These are phyloP conservation scores for Mrakia hoshinonis DNA, from an alignment of 768 basidiomycete genomes.

Conservation along the genomic window DNA sequence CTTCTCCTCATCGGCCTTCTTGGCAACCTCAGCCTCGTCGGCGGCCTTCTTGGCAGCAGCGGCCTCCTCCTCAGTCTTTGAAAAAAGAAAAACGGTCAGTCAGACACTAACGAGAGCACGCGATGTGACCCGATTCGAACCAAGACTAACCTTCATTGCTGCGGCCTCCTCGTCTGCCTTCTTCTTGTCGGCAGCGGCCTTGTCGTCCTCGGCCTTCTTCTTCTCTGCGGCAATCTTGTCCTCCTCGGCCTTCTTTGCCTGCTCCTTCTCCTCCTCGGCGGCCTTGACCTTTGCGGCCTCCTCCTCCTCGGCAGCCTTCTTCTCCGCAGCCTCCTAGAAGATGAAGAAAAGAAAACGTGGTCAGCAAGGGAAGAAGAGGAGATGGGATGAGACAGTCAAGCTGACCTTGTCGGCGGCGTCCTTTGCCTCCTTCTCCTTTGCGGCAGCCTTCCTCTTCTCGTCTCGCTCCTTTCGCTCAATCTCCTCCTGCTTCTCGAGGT, in stretches of 20 bases:
- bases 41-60: conserved; percentile 8
- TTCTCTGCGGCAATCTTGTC: conserved; percentile 32
- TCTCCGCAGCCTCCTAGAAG: conserved; percentile 11
- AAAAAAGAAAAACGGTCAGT: not conserved
- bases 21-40: conserved; percentile 30
- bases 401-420: conserved; percentile 21
- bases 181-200: conserved; percentile 19
- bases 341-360: not conserved
- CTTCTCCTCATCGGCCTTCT: conserved; percentile 31
- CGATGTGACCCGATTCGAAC: no score
- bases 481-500: conserved; percentile 38
- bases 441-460: conserved; percentile 31
- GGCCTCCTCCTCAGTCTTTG: conserved; percentile 1
- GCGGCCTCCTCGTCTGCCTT: not conserved
- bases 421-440: conserved; percentile 32
- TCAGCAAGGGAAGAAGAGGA: not conserved
- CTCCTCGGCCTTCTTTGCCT: conserved; percentile 26
- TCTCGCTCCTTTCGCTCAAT: conserved; percentile 32
- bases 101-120: no score
- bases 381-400: not conserved
- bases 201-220: conserved; percentile 22
- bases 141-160: no score
- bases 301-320: conserved; percentile 14
- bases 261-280: conserved; percentile 8
- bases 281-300: conserved; percentile 9